Evolutionary conservation across 2,329 filamentous ascomycete genomes (phyloP), one percentile per base, ranked within the genome.

Genomic region (Coniella lustricola): DNA sequence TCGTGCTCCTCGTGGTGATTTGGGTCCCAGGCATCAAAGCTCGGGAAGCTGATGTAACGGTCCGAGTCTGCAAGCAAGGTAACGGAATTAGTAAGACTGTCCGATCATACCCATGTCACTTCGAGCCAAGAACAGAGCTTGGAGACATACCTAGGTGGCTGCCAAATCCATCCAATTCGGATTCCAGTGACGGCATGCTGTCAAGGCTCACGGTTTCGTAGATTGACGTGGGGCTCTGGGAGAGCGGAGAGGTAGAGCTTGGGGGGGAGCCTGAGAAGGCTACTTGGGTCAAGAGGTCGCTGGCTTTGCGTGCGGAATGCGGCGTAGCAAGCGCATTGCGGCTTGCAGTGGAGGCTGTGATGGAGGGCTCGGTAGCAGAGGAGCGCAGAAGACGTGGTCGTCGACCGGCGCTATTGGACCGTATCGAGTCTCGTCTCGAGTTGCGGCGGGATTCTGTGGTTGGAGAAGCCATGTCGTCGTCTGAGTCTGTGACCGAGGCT

Each of bases 21-120:
- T 17, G 68, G 69, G 36, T 77, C 76, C 71, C 82, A 86, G 52
- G 80, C 75, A 59, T 87, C 84, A 63, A 86, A 87, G 62, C 77
- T 84, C 14, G 84, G 84, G 61, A 87, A 87, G 69, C 83, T 86
- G 60, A 85, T 82, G 65, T 87, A 87, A 53, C 79, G 76, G 48
- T 71, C 75, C 58, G 67, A 66, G 44, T 64, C 64, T 67, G 53
- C 20, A 48, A 32, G 39, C 25, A 47, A 33, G 17, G 35, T 7
- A 40, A 32, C 54, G 59, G 44, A 59, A 48, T 48, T 13, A 54
- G 35, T 22, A 36, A 52, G n/a, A n/a, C n/a, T n/a, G n/a, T n/a
- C n/a, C n/a, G n/a, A n/a, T n/a, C n/a, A n/a, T n/a, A n/a, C n/a
- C n/a, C n/a, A n/a, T n/a, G n/a, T n/a, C n/a, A n/a, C n/a, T n/a